Evolutionary conservation across 208 protist genomes (phyloP).

Genomic region (Leishmania turanica): DNA sequence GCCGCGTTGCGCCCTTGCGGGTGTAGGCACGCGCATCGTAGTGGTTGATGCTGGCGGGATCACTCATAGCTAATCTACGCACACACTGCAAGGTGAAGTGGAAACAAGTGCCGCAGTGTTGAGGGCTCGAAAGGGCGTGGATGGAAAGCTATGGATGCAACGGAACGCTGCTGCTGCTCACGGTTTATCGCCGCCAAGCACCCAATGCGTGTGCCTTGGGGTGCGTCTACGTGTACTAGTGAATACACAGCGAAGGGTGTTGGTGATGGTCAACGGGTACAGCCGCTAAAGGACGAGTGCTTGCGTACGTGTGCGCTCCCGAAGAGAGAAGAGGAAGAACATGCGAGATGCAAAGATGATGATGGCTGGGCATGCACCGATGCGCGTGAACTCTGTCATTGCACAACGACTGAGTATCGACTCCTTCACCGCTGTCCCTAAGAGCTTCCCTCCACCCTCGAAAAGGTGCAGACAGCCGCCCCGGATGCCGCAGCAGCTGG

Average conservation of each 20-base stretch:
- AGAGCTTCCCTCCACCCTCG: not conserved
- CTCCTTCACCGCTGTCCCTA: not conserved
- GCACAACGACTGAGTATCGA: not conserved
- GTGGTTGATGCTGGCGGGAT: conserved; percentile 60
- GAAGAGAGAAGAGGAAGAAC: not conserved
- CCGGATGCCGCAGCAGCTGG: not conserved
- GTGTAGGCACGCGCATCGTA: conserved; percentile 78
- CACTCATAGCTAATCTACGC: conserved; percentile 22
- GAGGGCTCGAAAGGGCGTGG: not conserved
- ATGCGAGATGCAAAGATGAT: not conserved
- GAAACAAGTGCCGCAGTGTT: too few species aligned
- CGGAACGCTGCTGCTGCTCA: not conserved
- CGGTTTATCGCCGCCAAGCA: not conserved
- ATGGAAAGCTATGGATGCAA: not conserved
- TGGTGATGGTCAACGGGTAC: not conserved
- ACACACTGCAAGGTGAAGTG: not conserved
- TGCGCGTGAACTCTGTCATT: not conserved
- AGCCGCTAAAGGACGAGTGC: not conserved
- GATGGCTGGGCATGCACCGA: not conserved
- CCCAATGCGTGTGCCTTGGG: not conserved
- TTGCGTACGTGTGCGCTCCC: not conserved
- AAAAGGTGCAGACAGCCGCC: not conserved
- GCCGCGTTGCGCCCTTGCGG: conserved; percentile 48
- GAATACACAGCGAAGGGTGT: not conserved
- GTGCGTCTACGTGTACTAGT: not conserved